Percentiles rank a stretch among this genome's conserved stretches.
These are phyloP conservation scores for Scolecobasidium constrictum DNA, from an alignment of 2,329 filamentous ascomycete species.

Conservation along the genomic window DNA sequence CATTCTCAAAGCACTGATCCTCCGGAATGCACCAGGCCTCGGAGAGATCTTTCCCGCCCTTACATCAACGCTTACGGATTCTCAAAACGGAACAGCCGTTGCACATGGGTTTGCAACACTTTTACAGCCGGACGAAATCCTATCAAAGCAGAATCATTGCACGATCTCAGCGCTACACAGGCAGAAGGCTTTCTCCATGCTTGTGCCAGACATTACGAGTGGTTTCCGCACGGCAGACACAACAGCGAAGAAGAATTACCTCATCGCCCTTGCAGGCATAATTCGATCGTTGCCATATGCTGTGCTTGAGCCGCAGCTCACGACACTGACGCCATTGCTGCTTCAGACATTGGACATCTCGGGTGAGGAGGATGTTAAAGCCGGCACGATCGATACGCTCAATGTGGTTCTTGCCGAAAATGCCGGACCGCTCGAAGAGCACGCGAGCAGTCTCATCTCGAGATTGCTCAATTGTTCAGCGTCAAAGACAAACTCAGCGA, in stretches of 20 bases:
- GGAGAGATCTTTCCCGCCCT: conserved; percentile 32
- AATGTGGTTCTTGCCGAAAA: conserved; percentile 47
- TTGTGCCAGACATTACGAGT: conserved; percentile 45
- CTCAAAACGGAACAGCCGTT: conserved; percentile 37
- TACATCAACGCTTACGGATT: conserved; percentile 38
- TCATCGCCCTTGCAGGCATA: conserved; percentile 52
- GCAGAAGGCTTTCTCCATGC: conserved; percentile 51
- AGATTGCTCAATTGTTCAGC: conserved; percentile 41
- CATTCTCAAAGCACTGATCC: conserved; percentile 47
- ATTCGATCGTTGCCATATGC: conserved; percentile 48
- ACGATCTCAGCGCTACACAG: conserved; percentile 51
- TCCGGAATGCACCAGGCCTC: conserved; percentile 40
- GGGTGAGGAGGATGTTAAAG: conserved; percentile 42
- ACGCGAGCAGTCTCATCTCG: conserved; percentile 45
- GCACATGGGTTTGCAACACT: conserved; percentile 49
- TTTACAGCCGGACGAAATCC: conserved; percentile 48
- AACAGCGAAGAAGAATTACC: conserved; percentile 46
- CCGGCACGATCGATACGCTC: conserved; percentile 49
- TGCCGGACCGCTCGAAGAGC: conserved; percentile 41
- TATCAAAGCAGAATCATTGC: conserved; percentile 50
- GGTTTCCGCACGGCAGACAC: conserved; percentile 36
- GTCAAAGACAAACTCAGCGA: conserved; percentile 20
- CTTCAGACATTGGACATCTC: conserved; percentile 51
- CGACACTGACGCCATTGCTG: conserved; percentile 47
- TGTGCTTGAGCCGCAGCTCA: conserved; percentile 48